Conservation (phyloP, 2,329 filamentous ascomycete genomes). For the Stagonosporopsis vannaccii region DNA sequence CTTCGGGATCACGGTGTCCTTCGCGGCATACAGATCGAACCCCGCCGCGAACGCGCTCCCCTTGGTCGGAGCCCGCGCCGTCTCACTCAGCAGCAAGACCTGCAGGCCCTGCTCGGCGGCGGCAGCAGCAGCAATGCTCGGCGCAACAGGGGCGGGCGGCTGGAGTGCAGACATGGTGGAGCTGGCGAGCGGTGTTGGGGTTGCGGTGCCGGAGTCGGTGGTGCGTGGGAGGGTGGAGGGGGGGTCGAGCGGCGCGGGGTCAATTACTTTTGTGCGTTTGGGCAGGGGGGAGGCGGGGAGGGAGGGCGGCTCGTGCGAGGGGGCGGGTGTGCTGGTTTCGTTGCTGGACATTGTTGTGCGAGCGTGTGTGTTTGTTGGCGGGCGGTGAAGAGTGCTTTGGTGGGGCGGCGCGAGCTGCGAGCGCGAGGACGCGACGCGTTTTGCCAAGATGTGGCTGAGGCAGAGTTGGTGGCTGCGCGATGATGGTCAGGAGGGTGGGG, state of each 20-base stretch:
- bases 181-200: constrained; percentile 44
- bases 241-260: constrained; percentile 47
- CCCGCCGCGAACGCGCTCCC: constrained; percentile 90
- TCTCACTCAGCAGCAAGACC: constrained; percentile 85
- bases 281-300: constrained; percentile 76
- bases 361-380: constrained; percentile 11
- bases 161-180: constrained; percentile 25
- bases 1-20: constrained; percentile 76
- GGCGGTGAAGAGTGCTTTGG: constrained; percentile 25
- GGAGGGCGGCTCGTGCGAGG: constrained; percentile 57
- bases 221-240: constrained; percentile 35
- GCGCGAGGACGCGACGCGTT: constrained; percentile 11
- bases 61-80: constrained; percentile 83
- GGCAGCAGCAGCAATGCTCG: constrained; percentile 33
- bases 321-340: constrained; percentile 35
- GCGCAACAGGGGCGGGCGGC: constrained; percentile 33
- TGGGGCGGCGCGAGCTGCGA: background rate
- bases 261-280: constrained; percentile 77
- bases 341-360: constrained; percentile 23
- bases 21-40: constrained; percentile 87
- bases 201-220: constrained; percentile 45
- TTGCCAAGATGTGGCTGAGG: constrained; percentile 3
- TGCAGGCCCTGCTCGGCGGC: constrained; percentile 66
- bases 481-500: too few species aligned
- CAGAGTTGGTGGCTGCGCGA: background rate